These are phyloP conservation scores for Pulveroboletus frians DNA, from an alignment of 768 basidiomycete species.

Conservation along the genomic window DNA sequence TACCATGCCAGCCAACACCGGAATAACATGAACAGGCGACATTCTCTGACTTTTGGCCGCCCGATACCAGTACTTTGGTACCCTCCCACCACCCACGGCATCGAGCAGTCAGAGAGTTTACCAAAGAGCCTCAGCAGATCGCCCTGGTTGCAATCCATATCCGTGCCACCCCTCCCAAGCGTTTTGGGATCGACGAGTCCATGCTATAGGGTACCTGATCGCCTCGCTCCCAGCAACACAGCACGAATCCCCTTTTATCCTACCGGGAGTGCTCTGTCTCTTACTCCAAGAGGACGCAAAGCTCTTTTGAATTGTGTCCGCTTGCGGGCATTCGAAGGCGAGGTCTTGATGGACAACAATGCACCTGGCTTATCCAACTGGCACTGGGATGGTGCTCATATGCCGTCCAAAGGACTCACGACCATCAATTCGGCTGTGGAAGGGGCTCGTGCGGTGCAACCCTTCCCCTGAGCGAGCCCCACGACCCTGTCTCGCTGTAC, in stretches of 20 bases:
- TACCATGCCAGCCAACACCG: neutral
- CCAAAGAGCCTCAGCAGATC: slow-evolving; percentile 70
- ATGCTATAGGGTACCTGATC: slow-evolving; percentile 62
- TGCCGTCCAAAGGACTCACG: slow-evolving; percentile 80
- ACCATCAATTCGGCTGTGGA: slow-evolving; percentile 77
- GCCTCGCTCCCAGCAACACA: neutral
- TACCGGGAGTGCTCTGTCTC: too few relatives aligned
- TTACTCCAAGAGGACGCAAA: too few relatives aligned
- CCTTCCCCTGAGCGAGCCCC: slow-evolving; percentile 66
- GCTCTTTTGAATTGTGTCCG: too few relatives aligned
- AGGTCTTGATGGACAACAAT: too few relatives aligned
- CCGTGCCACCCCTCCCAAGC: slow-evolving; percentile 59
- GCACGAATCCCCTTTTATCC: neutral
- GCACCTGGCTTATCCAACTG: slow-evolving; percentile 41
- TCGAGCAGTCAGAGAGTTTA: slow-evolving; percentile 1
- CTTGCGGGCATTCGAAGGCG: too few relatives aligned
- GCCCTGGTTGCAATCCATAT: slow-evolving; percentile 82
- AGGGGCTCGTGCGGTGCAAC: slow-evolving; percentile 76
- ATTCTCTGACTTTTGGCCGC: too few relatives aligned
- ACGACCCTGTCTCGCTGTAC: slow-evolving; percentile 63
- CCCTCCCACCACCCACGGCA: neutral
- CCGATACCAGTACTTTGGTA: too few relatives aligned
- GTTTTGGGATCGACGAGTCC: slow-evolving; percentile 62
- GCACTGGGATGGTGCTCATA: slow-evolving; percentile 72
- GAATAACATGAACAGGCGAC: too few relatives aligned